Percentiles rank a stretch among this genome's conserved stretches.
These are phyloP conservation scores for Pichia manshurica DNA, from an alignment of 805 yeast genomes.

Conservation along the genomic window DNA sequence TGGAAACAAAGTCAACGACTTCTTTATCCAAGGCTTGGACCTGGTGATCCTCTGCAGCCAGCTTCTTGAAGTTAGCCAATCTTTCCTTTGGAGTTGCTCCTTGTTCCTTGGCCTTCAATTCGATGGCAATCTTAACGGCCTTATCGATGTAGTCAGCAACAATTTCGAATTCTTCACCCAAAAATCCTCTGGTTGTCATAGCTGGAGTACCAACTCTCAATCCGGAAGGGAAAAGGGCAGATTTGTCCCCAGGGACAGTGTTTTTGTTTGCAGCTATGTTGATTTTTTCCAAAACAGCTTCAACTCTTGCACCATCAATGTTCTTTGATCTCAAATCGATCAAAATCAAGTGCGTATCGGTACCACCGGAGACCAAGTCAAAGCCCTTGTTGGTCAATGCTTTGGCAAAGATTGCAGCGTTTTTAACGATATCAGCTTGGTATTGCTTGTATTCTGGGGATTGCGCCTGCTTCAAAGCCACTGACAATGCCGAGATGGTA, in stretches of 20 bases:
- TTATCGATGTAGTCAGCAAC: conserved; percentile 76
- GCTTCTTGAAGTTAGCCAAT: conserved; percentile 63
- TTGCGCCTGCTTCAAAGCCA: conserved; percentile 87
- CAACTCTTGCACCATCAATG: conserved; percentile 95
- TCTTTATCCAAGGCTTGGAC: conserved; percentile 58
- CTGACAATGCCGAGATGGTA: conserved; percentile 93
- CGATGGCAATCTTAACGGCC: conserved; percentile 67
- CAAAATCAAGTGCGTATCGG: conserved; percentile 89
- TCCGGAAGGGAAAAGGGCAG: conserved; percentile 95
- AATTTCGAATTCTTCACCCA: conserved; percentile 66
- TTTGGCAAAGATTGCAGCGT: conserved; percentile 71
- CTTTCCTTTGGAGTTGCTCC: conserved; percentile 54
- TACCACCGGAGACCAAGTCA: conserved; percentile 83
- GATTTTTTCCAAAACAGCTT: conserved; percentile 78
- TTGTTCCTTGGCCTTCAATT: conserved; percentile 51
- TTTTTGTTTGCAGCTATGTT: conserved; percentile 95
- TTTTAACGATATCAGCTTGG: conserved; percentile 75
- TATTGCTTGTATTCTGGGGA: conserved; percentile 84
- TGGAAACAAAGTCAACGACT: conserved; percentile 64
- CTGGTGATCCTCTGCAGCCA: conserved; percentile 59
- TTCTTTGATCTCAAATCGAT: conserved; percentile 72
- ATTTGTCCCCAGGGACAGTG: conserved; percentile 93
- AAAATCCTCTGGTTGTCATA: conserved; percentile 94
- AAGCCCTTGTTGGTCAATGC: conserved; percentile 62
- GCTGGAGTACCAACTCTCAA: conserved; percentile 97